A percentile compares a stretch with the other conserved stretches of the same genome.
phyloP scores from a whole-genome alignment of 306 rosid species.

The Lupinus albus region DNA sequence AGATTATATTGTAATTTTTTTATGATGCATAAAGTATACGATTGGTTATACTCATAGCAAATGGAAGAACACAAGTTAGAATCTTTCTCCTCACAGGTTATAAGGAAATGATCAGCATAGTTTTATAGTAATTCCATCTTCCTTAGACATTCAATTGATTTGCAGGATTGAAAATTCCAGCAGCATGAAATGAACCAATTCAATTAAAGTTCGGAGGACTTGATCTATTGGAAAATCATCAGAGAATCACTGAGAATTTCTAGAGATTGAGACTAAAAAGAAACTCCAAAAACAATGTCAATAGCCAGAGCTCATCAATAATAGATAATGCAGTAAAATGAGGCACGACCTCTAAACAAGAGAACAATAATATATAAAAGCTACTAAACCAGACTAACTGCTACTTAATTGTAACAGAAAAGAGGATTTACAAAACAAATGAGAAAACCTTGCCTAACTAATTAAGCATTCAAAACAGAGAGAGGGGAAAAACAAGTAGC shows the following conservation, averaged over 20 bases:
- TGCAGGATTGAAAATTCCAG: conserved; percentile 22
- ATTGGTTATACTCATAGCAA: conserved; percentile 6
- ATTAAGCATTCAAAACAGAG: conserved; percentile 14
- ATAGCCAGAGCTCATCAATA: neutral
- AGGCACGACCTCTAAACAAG: neutral
- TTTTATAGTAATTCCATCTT: conserved; percentile 18
- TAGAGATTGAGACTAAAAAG: neutral
- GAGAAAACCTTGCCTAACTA: conserved; percentile 25
- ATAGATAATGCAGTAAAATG: conserved; percentile 31
- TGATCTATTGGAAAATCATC: conserved; percentile 3
- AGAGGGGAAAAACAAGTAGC: neutral
- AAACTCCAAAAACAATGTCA: conserved; percentile 17
- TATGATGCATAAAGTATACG: neutral
- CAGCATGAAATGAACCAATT: conserved; percentile 18
- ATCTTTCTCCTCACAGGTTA: neutral
- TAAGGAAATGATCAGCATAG: conserved; percentile 14
- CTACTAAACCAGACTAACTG: neutral
- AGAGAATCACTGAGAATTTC: neutral
- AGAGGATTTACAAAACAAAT: conserved; percentile 19
- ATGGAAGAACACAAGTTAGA: conserved; percentile 20
- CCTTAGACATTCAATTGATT: conserved; percentile 6
- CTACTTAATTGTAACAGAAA: conserved; percentile 5
- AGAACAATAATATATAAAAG: neutral
- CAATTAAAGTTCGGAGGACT: neutral
- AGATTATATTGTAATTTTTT: neutral